A percentile compares a stretch with the other conserved stretches of the same genome.
These are phyloP conservation scores for Coelastrella sp. DNA, from an alignment of 139 green algal genomes.

Conservation along the genomic window DNA sequence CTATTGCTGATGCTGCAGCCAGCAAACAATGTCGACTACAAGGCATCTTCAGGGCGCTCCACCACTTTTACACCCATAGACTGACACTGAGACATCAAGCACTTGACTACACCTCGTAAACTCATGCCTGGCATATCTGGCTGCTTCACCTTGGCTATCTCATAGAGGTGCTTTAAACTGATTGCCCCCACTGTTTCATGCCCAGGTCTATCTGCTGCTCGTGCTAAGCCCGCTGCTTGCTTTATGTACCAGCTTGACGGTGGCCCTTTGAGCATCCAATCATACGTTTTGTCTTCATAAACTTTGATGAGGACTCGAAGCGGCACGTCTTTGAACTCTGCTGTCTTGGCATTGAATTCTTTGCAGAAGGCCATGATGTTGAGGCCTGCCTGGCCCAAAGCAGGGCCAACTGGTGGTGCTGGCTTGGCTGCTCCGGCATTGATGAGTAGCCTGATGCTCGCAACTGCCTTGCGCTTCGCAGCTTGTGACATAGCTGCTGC, in stretches of 20 bases:
- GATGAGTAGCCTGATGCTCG: slow-evolving; percentile 92
- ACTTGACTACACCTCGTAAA: slow-evolving; percentile 80
- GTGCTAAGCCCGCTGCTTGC: slow-evolving; percentile 78
- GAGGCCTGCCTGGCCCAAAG: slow-evolving; percentile 94
- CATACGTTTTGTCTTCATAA: slow-evolving; percentile 92
- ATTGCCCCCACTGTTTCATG: slow-evolving; percentile 83
- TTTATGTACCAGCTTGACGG: slow-evolving; percentile 88
- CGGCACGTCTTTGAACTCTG: slow-evolving; percentile 73
- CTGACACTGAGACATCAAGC: slow-evolving; percentile 82
- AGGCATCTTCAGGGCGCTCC: slow-evolving; percentile 71
- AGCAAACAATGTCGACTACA: not conserved
- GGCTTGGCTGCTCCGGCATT: slow-evolving; percentile 95
- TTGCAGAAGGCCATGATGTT: slow-evolving; percentile 99
- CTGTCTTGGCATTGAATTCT: slow-evolving; percentile 98
- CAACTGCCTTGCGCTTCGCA: slow-evolving; percentile 65
- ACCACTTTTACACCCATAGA: slow-evolving; percentile 95
- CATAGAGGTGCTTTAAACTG: slow-evolving; percentile 93
- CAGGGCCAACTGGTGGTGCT: slow-evolving; percentile 91
- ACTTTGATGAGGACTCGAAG: slow-evolving; percentile 61
- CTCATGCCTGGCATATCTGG: slow-evolving; percentile 76
- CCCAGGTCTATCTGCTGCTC: slow-evolving; percentile 78
- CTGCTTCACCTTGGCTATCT: slow-evolving; percentile 93
- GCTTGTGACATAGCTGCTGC: slow-evolving; percentile 40
- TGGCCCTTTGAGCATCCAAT: slow-evolving; percentile 85
- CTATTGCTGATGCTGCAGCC: slow-evolving; percentile 14